Conservation (phyloP, 1,139 yeast genomes). For the Meyerozyma sp. region DNA sequence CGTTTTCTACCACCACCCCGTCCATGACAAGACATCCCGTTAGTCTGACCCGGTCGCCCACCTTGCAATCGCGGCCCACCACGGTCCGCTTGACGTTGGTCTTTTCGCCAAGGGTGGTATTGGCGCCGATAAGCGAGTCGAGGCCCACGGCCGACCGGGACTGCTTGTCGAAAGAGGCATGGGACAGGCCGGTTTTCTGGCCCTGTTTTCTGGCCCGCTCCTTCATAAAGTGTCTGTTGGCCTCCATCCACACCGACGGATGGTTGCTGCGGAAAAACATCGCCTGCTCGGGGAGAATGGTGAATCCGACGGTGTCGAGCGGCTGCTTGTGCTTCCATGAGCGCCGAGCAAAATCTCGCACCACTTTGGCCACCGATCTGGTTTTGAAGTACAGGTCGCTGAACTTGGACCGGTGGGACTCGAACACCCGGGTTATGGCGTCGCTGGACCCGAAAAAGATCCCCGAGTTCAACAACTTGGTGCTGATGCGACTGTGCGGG, state of each 20-base stretch:
- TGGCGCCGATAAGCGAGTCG: constrained; percentile 70
- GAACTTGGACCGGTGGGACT: constrained; percentile 23
- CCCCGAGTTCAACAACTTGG: constrained; percentile 68
- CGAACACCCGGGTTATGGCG: constrained; percentile 39
- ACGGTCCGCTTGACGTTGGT: constrained; percentile 81
- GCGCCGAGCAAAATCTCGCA: constrained; percentile 83
- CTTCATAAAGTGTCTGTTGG: constrained; percentile 76
- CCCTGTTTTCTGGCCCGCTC: constrained; percentile 36
- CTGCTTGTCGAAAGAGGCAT: constrained; percentile 21
- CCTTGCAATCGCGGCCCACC: constrained; percentile 66
- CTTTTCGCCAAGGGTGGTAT: constrained; percentile 61
- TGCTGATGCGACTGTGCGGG: constrained; percentile 72
- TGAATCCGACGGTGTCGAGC: constrained; percentile 60
- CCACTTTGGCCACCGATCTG: constrained; percentile 60
- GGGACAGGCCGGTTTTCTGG: constrained; percentile 5
- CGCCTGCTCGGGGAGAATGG: constrained; percentile 59
- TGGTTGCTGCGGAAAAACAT: constrained; percentile 74
- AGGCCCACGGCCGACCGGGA: constrained; percentile 79
- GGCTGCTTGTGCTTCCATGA: constrained; percentile 75
- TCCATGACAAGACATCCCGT: constrained; percentile 81
- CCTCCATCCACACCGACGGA: constrained; percentile 80
- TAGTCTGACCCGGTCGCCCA: constrained; percentile 83
- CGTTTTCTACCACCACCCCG: constrained; percentile 72
- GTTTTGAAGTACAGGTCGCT: constrained; percentile 33
- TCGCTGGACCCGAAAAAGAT: constrained; percentile 67